Conservation (phyloP, 768 basidiomycete genomes). For the Lactarius akahatsu region DNA sequence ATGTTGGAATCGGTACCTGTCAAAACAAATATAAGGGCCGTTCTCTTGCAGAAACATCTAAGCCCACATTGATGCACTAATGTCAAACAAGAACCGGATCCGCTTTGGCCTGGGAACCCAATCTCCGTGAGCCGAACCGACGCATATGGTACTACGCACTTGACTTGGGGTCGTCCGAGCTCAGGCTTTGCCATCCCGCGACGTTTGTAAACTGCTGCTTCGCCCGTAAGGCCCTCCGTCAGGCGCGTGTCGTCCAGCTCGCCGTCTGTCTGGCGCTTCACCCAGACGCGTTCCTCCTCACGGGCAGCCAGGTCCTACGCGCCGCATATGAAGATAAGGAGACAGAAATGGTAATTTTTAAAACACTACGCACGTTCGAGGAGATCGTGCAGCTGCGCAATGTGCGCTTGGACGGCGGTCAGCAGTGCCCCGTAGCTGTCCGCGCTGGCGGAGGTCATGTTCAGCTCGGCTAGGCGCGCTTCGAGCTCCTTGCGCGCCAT, state of each 20-base stretch:
- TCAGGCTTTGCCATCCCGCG: constrained; percentile 70
- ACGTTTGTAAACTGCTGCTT: constrained; percentile 68
- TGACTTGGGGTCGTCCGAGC: constrained; percentile 63
- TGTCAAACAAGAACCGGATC: constrained; percentile 66
- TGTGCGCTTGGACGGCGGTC: constrained; percentile 56
- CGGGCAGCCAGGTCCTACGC: constrained; percentile 62
- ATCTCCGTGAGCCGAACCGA: neutral
- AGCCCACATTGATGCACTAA: constrained; percentile 64
- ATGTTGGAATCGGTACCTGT: constrained; percentile 70
- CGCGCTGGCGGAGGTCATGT: constrained; percentile 57
- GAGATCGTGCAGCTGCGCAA: constrained; percentile 57
- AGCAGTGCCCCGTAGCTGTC: constrained; percentile 54
- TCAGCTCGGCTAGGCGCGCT: constrained; percentile 58
- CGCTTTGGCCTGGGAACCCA: constrained; percentile 52
- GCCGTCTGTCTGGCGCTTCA: constrained; percentile 69
- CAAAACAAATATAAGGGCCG: neutral
- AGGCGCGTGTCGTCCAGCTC: constrained; percentile 66
- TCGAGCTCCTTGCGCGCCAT: constrained; percentile 68
- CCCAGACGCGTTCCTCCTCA: constrained; percentile 69
- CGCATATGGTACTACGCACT: constrained; percentile 39
- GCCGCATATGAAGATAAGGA: too few relatives aligned
- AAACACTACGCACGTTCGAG: constrained; percentile 51
- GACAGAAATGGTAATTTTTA: neutral
- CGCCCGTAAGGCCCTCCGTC: constrained; percentile 66
- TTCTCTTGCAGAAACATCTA: neutral